phyloP scores from a whole-genome alignment of 805 yeast species.

The Kazachstania martiniae region DNA sequence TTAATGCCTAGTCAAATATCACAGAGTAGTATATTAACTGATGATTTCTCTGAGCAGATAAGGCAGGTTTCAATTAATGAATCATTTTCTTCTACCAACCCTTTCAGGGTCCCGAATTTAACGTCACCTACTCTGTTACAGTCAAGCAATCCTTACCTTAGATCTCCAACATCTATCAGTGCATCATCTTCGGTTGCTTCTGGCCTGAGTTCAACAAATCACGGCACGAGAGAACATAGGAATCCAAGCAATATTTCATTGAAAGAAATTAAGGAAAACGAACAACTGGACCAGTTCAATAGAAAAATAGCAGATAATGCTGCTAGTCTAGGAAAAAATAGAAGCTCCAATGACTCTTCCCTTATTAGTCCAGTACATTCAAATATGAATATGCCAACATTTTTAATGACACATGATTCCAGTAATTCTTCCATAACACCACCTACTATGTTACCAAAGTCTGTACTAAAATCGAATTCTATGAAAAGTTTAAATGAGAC shows the following conservation, averaged over 20 bases:
- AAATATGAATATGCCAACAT: not conserved
- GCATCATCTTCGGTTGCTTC: conserved; percentile 5
- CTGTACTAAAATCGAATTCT: not conserved
- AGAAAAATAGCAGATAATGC: not conserved
- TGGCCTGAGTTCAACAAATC: conserved; percentile 4
- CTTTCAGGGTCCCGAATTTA: conserved; percentile 2
- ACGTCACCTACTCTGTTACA: not conserved
- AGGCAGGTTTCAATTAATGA: not conserved
- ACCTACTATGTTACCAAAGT: not conserved
- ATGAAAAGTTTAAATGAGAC: not conserved
- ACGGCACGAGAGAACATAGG: conserved; percentile 1
- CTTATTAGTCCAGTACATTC: not conserved
- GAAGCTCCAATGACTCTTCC: not conserved
- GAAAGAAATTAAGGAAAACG: conserved; percentile 28
- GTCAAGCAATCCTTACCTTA: not conserved
- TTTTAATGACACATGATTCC: not conserved
- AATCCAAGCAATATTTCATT: conserved; percentile 23
- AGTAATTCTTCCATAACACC: not conserved
- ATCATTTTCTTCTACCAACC: conserved; percentile 3
- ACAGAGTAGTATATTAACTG: no score
- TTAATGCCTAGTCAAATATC: not conserved
- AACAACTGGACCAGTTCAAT: conserved; percentile 14
- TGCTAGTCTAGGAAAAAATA: not conserved
- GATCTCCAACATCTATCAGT: not conserved
- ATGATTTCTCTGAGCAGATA: no score